A percentile compares a stretch with the other conserved stretches of the same genome.
phyloP scores from a whole-genome alignment of 768 basidiomycete species.

The Hygrophoropsis aurantiaca region DNA sequence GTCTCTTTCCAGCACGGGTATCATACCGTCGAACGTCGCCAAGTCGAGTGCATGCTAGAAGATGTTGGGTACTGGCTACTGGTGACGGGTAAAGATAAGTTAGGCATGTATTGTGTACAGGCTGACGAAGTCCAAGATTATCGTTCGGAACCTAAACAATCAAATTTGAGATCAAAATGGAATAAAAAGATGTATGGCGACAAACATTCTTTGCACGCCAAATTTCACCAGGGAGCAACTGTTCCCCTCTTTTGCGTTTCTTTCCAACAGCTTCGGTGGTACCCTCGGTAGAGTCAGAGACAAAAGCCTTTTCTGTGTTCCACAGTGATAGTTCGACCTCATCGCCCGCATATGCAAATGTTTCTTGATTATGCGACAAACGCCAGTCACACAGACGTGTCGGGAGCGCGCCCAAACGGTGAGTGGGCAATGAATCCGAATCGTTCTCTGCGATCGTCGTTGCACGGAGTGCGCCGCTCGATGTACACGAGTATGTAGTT shows the following conservation, averaged over 20 bases:
- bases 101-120: slow-evolving; percentile 72
- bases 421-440: slow-evolving; percentile 16
- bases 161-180: background rate
- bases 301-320: slow-evolving; percentile 63
- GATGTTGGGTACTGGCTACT: slow-evolving; percentile 39
- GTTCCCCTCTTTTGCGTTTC: slow-evolving; percentile 59
- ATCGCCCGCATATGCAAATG: slow-evolving; percentile 82
- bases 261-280: slow-evolving; percentile 29
- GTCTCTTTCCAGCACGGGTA: slow-evolving; percentile 64
- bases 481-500: slow-evolving; percentile 66
- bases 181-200: too few relatives aligned
- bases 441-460: slow-evolving; percentile 33
- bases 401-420: slow-evolving; percentile 50
- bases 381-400: slow-evolving; percentile 70
- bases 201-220: slow-evolving; percentile 85
- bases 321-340: slow-evolving; percentile 85
- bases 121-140: slow-evolving; percentile 69
- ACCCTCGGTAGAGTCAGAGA: slow-evolving; percentile 17
- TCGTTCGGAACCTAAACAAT: slow-evolving; percentile 71
- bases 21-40: slow-evolving; percentile 81
- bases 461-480: slow-evolving; percentile 69
- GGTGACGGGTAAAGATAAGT: slow-evolving; percentile 49
- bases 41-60: slow-evolving; percentile 71
- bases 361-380: slow-evolving; percentile 47
- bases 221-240: slow-evolving; percentile 67